Conservation (phyloP, 495 filamentous ascomycete species). For the Podospora anserina region DNA sequence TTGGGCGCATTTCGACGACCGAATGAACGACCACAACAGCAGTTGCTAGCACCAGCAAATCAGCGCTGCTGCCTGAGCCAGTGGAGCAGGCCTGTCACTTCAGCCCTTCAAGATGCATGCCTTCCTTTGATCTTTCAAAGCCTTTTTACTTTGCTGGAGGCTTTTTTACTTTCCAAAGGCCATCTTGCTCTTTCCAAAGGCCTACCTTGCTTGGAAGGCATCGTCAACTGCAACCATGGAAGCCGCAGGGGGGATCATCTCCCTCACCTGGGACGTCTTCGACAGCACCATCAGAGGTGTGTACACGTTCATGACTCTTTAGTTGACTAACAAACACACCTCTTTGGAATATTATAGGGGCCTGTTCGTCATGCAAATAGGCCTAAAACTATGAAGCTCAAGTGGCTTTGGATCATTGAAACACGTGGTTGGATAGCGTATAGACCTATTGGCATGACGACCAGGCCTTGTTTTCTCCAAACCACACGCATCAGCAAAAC, state of each 20-base stretch:
- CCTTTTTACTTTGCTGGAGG: neutral
- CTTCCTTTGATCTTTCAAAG: neutral
- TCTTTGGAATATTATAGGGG: too few species aligned
- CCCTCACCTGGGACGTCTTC: slow-evolving; percentile 33
- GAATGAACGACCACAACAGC: neutral
- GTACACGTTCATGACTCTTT: slow-evolving; percentile 1
- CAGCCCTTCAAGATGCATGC: neutral
- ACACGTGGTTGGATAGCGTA: too few species aligned
- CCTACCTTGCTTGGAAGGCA: too few species aligned
- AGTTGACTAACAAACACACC: too few species aligned
- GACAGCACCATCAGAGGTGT: slow-evolving; percentile 30
- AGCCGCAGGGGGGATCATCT: slow-evolving; percentile 26
- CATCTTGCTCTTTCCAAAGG: neutral
- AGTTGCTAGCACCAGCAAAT: neutral
- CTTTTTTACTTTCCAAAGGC: neutral
- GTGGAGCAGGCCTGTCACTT: neutral
- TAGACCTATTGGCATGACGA: too few species aligned
- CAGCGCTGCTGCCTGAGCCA: neutral
- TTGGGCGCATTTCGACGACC: neutral
- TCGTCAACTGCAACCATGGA: slow-evolving; percentile 18
- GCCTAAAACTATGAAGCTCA: too few species aligned
- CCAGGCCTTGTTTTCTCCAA: too few species aligned
- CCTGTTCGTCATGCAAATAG: too few species aligned
- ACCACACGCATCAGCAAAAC: too few species aligned
- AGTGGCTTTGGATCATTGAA: too few species aligned